Percentiles rank a stretch among this genome's conserved stretches.
Evolutionary conservation across 176 grass and related monocot species (phyloP).

Genomic region (Oryza glaberrima): DNA sequence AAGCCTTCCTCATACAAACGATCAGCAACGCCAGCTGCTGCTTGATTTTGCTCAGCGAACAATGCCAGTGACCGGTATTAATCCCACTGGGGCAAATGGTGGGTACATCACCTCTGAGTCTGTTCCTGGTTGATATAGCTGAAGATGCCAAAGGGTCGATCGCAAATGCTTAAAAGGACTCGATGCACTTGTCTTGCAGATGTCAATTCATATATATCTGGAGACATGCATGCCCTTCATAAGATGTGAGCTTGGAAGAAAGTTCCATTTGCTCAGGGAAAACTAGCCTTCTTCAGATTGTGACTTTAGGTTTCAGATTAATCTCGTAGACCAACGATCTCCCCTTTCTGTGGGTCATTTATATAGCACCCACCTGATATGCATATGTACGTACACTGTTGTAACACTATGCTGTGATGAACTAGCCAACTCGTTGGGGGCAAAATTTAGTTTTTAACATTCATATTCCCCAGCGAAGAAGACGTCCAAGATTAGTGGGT

Average conservation of each 20-base stretch:
- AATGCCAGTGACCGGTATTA: constrained; percentile 70
- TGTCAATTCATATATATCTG: constrained; percentile 44
- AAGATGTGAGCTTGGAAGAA: constrained; percentile 51
- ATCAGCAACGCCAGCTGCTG: constrained; percentile 82
- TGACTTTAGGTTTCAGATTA: constrained; percentile 69
- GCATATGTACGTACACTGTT: constrained; percentile 64
- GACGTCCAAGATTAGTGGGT: constrained; percentile 25
- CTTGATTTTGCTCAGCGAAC: constrained; percentile 88
- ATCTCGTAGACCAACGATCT: constrained; percentile 45
- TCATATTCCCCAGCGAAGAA: constrained; percentile 45
- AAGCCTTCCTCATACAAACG: constrained; percentile 95
- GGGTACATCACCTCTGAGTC: constrained; percentile 70
- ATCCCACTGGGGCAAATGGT: constrained; percentile 45
- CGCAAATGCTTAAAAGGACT: constrained; percentile 26
- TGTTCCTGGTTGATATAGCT: constrained; percentile 72
- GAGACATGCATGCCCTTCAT: constrained; percentile 38
- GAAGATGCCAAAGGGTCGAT: constrained; percentile 7
- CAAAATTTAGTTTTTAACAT: constrained; percentile 53
- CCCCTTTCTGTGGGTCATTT: constrained; percentile 49
- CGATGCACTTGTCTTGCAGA: constrained; percentile 19
- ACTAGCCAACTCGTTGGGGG: constrained; percentile 49
- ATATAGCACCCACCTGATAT: constrained; percentile 55
- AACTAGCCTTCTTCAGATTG: constrained; percentile 48
- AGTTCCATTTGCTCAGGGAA: constrained; percentile 47
- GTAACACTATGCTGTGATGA: constrained; percentile 49